Percentiles rank a stretch among this genome's conserved stretches.
Evolutionary conservation across 352 stramenopile species (phyloP).

Genomic region (Elongisporangium undulatum): DNA sequence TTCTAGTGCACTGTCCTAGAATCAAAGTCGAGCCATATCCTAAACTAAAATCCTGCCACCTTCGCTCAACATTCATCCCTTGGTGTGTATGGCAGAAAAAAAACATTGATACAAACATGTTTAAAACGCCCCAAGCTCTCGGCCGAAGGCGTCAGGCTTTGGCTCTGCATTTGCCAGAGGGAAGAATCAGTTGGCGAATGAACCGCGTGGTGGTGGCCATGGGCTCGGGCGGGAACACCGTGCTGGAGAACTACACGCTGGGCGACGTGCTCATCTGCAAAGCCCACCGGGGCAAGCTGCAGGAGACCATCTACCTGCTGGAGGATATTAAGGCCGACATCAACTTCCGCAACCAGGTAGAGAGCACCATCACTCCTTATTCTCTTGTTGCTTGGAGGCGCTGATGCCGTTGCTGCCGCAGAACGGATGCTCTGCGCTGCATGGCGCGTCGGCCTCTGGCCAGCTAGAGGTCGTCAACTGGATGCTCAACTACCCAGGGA

Average conservation of each 20-base stretch:
- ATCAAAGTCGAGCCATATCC: background rate
- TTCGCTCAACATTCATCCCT: background rate
- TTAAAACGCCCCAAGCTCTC: background rate
- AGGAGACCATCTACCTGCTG: constrained; percentile 72
- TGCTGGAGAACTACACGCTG: constrained; percentile 77
- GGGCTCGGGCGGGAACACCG: constrained; percentile 32
- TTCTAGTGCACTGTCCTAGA: background rate
- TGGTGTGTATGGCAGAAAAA: too few species aligned
- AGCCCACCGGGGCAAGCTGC: constrained; percentile 76
- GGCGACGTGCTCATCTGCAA: constrained; percentile 86
- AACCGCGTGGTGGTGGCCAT: constrained; percentile 62
- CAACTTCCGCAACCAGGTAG: constrained; percentile 84
- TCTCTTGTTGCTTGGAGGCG: background rate
- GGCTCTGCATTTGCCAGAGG: background rate
- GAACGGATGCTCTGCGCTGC: constrained; percentile 80
- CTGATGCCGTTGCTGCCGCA: constrained; percentile 12
- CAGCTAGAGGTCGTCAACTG: constrained; percentile 82
- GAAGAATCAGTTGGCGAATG: constrained; percentile 18
- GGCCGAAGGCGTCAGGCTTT: background rate
- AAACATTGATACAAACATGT: background rate
- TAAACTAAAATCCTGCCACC: background rate
- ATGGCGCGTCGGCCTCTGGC: constrained; percentile 67
- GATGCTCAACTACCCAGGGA: constrained; percentile 52
- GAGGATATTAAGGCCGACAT: constrained; percentile 73
- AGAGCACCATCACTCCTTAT: background rate